Percentiles rank a stretch among this genome's conserved stretches.
These are phyloP conservation scores for Evernia prunastri DNA, from an alignment of 495 filamentous ascomycete species.

Conservation along the genomic window DNA sequence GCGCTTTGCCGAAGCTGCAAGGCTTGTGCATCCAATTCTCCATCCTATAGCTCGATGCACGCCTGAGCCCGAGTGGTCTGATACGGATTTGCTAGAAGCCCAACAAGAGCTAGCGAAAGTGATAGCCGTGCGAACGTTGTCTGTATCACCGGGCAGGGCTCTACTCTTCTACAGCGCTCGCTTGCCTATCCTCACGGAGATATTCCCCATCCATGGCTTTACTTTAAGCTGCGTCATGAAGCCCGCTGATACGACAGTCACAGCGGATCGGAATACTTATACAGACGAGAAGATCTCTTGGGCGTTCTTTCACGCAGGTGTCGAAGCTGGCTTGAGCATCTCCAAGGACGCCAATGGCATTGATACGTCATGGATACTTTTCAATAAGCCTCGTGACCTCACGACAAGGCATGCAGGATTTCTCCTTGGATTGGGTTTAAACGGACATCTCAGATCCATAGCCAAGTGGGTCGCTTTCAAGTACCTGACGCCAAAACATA, in stretches of 20 bases:
- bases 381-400: constrained; percentile 90
- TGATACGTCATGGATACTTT: constrained; percentile 96
- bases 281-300: constrained; percentile 94
- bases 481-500: constrained; percentile 95
- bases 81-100: constrained; percentile 81
- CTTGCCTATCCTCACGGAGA: constrained; percentile 82
- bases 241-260: constrained; percentile 81
- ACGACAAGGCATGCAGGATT: constrained; percentile 93
- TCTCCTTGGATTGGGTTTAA: constrained; percentile 83
- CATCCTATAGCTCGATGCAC: constrained; percentile 68
- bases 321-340: constrained; percentile 82
- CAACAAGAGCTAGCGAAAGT: constrained; percentile 84
- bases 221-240: constrained; percentile 83
- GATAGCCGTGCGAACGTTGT: constrained; percentile 77
- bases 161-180: constrained; percentile 79
- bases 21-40: constrained; percentile 70
- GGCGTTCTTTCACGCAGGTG: constrained; percentile 97
- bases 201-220: constrained; percentile 78
- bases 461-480: constrained; percentile 99
- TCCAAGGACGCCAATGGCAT: constrained; percentile 87
- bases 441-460: constrained; percentile 84
- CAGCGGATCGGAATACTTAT: constrained; percentile 72
- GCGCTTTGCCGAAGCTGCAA: constrained; percentile 72
- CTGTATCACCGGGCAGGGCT: constrained; percentile 76
- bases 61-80: constrained; percentile 71